phyloP scores from a whole-genome alignment of 2,329 filamentous ascomycete species.

The Clonostachys byssicola region DNA sequence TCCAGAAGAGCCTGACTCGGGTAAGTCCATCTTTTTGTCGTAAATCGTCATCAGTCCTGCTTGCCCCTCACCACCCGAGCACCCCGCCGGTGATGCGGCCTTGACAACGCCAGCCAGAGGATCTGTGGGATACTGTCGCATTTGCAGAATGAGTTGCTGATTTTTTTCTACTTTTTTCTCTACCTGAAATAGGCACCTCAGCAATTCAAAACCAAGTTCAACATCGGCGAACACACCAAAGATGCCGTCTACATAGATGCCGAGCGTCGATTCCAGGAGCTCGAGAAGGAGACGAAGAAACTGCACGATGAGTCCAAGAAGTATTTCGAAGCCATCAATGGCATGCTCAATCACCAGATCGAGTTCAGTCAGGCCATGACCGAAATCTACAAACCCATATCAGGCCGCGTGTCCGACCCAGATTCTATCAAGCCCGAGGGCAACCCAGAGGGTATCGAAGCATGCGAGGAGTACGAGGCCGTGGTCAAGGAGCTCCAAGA shows the following conservation, averaged over 20 bases:
- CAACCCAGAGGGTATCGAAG: conserved; percentile 87
- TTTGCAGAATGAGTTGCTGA: too few relatives aligned
- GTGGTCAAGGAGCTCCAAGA: conserved; percentile 89
- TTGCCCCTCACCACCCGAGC: conserved; percentile 21
- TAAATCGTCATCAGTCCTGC: conserved; percentile 6
- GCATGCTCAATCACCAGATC: conserved; percentile 96
- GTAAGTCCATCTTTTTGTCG: conserved; percentile 43
- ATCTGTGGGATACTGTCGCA: too few relatives aligned
- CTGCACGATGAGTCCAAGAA: conserved; percentile 96
- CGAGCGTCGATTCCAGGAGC: conserved; percentile 87
- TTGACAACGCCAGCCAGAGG: too few relatives aligned
- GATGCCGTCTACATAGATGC: conserved; percentile 93
- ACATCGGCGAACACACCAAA: conserved; percentile 92
- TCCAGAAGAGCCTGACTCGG: conserved; percentile 83
- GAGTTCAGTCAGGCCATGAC: conserved; percentile 95
- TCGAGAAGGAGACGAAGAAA: conserved; percentile 94
- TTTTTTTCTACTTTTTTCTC: too few relatives aligned
- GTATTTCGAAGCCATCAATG: conserved; percentile 97
- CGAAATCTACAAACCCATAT: conserved; percentile 98
- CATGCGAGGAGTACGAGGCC: conserved; percentile 93
- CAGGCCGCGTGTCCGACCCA: conserved; percentile 90
- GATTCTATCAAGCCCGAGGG: conserved; percentile 77
- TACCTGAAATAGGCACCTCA: conserved; percentile 66
- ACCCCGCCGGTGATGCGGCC: neutral
- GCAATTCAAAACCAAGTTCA: conserved; percentile 87